These are phyloP conservation scores for Termitomyces sp. DNA, from an alignment of 768 basidiomycete species.

Conservation along the genomic window DNA sequence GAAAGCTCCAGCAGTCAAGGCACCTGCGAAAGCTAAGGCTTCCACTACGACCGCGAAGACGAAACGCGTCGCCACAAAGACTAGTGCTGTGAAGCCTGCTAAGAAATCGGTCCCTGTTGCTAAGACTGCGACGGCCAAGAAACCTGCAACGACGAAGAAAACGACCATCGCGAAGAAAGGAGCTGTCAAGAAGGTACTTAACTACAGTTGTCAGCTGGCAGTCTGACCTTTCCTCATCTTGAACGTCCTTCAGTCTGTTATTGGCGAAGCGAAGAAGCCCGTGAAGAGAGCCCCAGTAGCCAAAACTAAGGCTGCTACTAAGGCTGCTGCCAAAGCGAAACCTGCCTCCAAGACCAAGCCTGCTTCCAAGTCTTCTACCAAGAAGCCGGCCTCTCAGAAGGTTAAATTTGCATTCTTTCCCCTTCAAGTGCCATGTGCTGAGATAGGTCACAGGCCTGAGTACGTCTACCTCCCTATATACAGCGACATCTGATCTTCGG, in stretches of 20 bases:
- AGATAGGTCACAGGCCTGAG: not conserved
- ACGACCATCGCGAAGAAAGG: conserved; percentile 41
- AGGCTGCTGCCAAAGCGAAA: conserved; percentile 22
- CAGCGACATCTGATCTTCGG: not conserved
- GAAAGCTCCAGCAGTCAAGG: conserved; percentile 13
- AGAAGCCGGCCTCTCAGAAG: conserved; percentile 24
- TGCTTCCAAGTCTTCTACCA: conserved; percentile 22
- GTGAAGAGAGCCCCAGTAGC: conserved; percentile 11
- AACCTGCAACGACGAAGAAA: conserved; percentile 26
- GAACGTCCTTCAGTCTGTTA: conserved; percentile 29
- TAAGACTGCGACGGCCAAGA: conserved; percentile 28
- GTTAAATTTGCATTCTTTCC: conserved; percentile 6
- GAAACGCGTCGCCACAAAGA: conserved; percentile 18
- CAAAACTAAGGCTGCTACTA: conserved; percentile 29
- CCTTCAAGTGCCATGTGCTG: not conserved
- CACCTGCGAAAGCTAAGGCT: conserved; percentile 28
- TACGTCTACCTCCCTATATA: not conserved
- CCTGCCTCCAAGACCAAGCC: conserved; percentile 30
- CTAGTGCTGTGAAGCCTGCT: conserved; percentile 16
- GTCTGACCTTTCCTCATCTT: not conserved
- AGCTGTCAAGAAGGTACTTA: conserved; percentile 57
- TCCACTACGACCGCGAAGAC: conserved; percentile 27
- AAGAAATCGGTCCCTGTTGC: conserved; percentile 23
- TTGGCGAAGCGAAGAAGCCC: conserved; percentile 39
- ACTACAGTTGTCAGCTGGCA: not conserved